phyloP scores from a whole-genome alignment of 2,329 filamentous ascomycete species.

The Aspergillus carbonarius region DNA sequence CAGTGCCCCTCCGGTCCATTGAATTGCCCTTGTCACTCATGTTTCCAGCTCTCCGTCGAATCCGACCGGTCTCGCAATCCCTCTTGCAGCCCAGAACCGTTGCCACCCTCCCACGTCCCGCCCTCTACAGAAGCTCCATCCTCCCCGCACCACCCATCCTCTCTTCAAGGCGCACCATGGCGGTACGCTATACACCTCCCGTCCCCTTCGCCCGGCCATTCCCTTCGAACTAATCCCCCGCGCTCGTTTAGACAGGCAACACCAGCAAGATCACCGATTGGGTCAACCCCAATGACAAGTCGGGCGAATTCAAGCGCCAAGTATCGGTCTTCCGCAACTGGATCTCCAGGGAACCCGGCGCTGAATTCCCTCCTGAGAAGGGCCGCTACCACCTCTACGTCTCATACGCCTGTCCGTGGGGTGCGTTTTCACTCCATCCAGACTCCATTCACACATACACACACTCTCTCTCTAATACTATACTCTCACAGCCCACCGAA shows the following conservation, averaged over 20 bases:
- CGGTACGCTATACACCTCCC: slow-evolving; percentile 28
- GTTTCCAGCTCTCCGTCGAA: slow-evolving; percentile 24
- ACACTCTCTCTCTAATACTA: no score
- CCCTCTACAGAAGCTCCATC: slow-evolving; percentile 17
- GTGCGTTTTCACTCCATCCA: slow-evolving; percentile 29
- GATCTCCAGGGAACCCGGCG: slow-evolving; percentile 69
- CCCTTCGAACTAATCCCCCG: background rate
- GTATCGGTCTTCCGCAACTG: slow-evolving; percentile 77
- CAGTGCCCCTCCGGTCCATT: slow-evolving; percentile 2
- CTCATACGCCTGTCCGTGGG: slow-evolving; percentile 92
- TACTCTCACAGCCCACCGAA: slow-evolving; percentile 66
- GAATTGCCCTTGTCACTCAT: slow-evolving; percentile 23
- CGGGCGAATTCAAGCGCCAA: slow-evolving; percentile 91
- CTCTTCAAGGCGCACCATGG: slow-evolving; percentile 30
- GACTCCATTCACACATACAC: background rate
- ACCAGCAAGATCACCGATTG: slow-evolving; percentile 71
- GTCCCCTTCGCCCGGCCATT: background rate
- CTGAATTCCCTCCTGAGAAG: slow-evolving; percentile 80
- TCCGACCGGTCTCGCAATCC: slow-evolving; percentile 21
- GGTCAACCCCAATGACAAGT: slow-evolving; percentile 73
- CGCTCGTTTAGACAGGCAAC: slow-evolving; percentile 22
- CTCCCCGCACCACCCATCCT: slow-evolving; percentile 20
- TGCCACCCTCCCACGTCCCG: slow-evolving; percentile 10
- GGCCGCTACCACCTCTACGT: slow-evolving; percentile 93
- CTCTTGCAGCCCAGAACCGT: slow-evolving; percentile 17